These are phyloP conservation scores for Asterella californica DNA, from an alignment of 225 moss, liverwort and hornwort genomes.

Conservation along the genomic window DNA sequence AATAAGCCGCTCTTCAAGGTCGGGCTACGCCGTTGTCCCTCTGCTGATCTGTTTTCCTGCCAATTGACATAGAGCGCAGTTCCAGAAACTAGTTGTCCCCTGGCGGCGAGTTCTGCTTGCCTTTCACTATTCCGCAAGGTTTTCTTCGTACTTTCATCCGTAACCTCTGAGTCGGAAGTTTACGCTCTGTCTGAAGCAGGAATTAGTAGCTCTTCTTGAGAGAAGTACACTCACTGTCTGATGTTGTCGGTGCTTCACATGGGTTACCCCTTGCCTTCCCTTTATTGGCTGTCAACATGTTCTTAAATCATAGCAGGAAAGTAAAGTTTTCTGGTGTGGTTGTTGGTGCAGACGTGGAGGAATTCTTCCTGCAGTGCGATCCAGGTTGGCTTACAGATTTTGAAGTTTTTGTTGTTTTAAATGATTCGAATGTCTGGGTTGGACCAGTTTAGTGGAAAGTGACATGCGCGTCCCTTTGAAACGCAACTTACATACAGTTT, in stretches of 20 bases:
- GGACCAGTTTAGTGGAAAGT: neutral
- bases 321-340: constrained; percentile 5
- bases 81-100: neutral
- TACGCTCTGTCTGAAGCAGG: no score
- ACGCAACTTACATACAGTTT: neutral
- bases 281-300: neutral
- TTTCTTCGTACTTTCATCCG: neutral
- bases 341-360: constrained; percentile 41
- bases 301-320: neutral
- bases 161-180: neutral
- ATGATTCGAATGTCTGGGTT: neutral
- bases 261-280: no score
- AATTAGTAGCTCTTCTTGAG: neutral
- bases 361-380: constrained; percentile 54
- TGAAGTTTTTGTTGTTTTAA: neutral
- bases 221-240: neutral
- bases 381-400: constrained; percentile 40
- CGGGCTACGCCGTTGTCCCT: neutral
- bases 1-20: neutral
- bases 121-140: neutral
- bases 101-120: neutral
- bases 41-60: neutral
- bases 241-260: neutral
- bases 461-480: neutral
- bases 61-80: neutral